Evolutionary conservation across 2,329 filamentous ascomycete species (phyloP).

Genomic region (Cytospora schulzeri): DNA sequence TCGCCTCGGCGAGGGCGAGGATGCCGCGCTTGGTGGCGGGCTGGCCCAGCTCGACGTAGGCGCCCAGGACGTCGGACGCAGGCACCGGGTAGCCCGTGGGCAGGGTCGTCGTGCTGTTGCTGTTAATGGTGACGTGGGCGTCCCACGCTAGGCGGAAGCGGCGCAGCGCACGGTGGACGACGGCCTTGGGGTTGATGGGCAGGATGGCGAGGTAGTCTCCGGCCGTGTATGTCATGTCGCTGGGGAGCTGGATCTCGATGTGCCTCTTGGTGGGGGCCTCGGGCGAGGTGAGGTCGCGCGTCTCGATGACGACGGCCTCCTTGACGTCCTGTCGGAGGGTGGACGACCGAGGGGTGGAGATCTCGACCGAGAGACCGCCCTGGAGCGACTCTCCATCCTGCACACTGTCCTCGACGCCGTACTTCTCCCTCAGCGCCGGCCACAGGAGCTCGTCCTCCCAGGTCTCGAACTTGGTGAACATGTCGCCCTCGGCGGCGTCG

Average conservation of each 20-base stretch:
- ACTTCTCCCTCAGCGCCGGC: constrained; percentile 48
- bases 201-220: constrained; percentile 77
- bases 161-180: constrained; percentile 63
- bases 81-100: constrained; percentile 60
- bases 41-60: constrained; percentile 71
- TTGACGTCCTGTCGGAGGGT: constrained; percentile 62
- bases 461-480: constrained; percentile 63
- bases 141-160: constrained; percentile 71
- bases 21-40: constrained; percentile 64
- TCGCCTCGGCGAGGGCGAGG: constrained; percentile 49
- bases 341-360: constrained; percentile 54
- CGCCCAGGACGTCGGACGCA: constrained; percentile 64
- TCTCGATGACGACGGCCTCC: constrained; percentile 58
- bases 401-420: constrained; percentile 24
- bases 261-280: constrained; percentile 61
- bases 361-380: constrained; percentile 46
- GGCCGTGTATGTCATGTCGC: constrained; percentile 65
- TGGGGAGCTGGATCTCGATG: constrained; percentile 68
- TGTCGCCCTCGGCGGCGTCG: constrained; percentile 62
- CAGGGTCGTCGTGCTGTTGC: constrained; percentile 51
- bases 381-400: constrained; percentile 24
- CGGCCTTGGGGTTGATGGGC: constrained; percentile 66
- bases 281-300: constrained; percentile 50
- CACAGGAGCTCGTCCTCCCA: constrained; percentile 61
- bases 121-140: constrained; percentile 61